A percentile compares a stretch with the other conserved stretches of the same genome.
These are phyloP conservation scores for Punica granatum DNA, from an alignment of 345 rosid species.

Conservation along the genomic window DNA sequence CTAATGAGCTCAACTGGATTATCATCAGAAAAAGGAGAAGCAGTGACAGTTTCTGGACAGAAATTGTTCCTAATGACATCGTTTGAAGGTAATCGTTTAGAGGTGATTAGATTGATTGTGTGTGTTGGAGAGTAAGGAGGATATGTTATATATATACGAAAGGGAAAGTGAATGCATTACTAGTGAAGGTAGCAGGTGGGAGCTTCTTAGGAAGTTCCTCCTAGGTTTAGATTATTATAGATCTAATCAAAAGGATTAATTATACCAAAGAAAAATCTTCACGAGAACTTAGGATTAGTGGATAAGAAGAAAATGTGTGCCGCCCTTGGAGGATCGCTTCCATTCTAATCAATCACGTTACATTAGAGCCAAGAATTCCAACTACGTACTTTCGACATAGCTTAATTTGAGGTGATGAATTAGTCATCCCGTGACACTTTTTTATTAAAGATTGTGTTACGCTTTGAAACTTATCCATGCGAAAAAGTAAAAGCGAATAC, in stretches of 20 bases:
- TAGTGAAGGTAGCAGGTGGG: neutral
- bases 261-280: neutral
- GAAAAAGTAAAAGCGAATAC: no score
- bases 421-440: no score
- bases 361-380: neutral
- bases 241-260: neutral
- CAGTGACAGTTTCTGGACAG: neutral
- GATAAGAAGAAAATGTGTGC: neutral
- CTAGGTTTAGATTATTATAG: neutral
- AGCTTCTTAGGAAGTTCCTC: neutral
- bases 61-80: neutral
- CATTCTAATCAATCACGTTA: neutral
- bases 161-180: neutral
- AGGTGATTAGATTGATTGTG: neutral
- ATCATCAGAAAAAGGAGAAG: neutral
- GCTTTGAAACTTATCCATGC: no score
- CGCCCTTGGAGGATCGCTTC: neutral
- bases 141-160: neutral
- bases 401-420: neutral
- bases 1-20: constrained; percentile 10
- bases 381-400: neutral
- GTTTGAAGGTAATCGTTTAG: neutral
- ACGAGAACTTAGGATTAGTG: neutral
- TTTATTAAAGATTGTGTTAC: no score
- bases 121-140: neutral